Base-by-base conservation (phyloP, 139 green algal genomes). In the Chlorokybus atmophyticus region DNA sequence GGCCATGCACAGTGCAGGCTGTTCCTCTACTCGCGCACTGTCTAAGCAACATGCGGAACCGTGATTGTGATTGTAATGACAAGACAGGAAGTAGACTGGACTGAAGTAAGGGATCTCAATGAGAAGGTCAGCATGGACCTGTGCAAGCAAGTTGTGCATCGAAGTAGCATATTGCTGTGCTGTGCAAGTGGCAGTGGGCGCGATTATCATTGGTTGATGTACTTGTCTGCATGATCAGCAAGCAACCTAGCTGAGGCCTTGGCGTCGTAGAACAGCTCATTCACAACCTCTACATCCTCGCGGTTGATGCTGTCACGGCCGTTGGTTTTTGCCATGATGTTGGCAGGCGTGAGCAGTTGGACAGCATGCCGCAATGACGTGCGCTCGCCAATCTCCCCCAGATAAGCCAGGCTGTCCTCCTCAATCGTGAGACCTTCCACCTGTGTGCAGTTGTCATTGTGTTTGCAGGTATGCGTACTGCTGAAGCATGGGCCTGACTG, bases 381-480 rank as follows among this genome's bases (percentile, higher is more conserved):
- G 29, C 68, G 48, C 59, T 94, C 87, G 0, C 76, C 86, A 40
- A 95, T 80, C 50, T 93, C 79, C 0, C 83, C 92, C 14, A 98
- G 67, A 50, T 67, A 79, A 0, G 82, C 83, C n/a, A 99, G 68
- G 4, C 65, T 79, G 8, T 86, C 87, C 47, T 91, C 83, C 29
- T 95, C 86, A 38, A 97, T 82, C 0, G 44, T 57, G 17, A 95
- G 83, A 50, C 83, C 81, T 73, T 99, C 91, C n/a, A 94, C 83
- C 69, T 93, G 75, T 3, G 88, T 87, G 23, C 91, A 62, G 57
- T 94, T 83, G 23, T 87, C 84, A 38, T 94, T 68, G n/a, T n/a
- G n/a, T n/a, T n/a, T n/a, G n/a, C n/a, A n/a, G n/a, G n/a, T n/a
- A n/a, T n/a, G n/a, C n/a, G 54, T 94, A 94, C 67, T 91, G 82